Evolutionary conservation across 2,329 filamentous ascomycete genomes (phyloP).

Genomic region (Colletotrichum incanum): DNA sequence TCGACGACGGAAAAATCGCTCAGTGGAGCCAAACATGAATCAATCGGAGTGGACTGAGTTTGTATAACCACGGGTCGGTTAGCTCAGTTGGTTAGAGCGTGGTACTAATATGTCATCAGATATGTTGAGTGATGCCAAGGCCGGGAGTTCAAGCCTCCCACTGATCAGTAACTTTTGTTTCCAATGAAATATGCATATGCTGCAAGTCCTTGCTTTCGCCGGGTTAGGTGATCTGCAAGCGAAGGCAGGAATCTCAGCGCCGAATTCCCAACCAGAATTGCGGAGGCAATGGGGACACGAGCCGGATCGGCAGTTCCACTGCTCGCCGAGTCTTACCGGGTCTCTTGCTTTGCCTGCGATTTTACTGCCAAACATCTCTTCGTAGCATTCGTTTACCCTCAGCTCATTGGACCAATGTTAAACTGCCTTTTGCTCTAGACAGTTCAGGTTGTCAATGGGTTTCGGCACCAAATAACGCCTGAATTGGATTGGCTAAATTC

Average conservation of each 20-base stretch:
- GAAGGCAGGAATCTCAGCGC: no score
- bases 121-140: slow-evolving; percentile 39
- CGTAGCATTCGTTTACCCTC: no score
- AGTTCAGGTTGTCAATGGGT: neutral
- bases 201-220: neutral
- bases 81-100: slow-evolving; percentile 44
- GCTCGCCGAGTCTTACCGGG: neutral
- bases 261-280: neutral
- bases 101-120: slow-evolving; percentile 40
- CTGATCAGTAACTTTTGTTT: slow-evolving; percentile 29
- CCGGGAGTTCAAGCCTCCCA: slow-evolving; percentile 43
- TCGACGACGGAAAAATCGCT: neutral
- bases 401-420: no score
- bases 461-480: neutral
- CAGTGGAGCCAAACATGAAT: neutral
- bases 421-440: no score
- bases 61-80: no score
- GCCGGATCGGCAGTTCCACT: slow-evolving; percentile 15
- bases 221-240: neutral
- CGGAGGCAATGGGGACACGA: neutral
- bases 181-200: no score
- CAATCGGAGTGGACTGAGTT: no score
- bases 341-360: neutral
- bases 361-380: neutral
- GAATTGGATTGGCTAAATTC: neutral